Evolutionary conservation across 2,329 filamentous ascomycete genomes (phyloP).

Genomic region (Penicillium sp.): DNA sequence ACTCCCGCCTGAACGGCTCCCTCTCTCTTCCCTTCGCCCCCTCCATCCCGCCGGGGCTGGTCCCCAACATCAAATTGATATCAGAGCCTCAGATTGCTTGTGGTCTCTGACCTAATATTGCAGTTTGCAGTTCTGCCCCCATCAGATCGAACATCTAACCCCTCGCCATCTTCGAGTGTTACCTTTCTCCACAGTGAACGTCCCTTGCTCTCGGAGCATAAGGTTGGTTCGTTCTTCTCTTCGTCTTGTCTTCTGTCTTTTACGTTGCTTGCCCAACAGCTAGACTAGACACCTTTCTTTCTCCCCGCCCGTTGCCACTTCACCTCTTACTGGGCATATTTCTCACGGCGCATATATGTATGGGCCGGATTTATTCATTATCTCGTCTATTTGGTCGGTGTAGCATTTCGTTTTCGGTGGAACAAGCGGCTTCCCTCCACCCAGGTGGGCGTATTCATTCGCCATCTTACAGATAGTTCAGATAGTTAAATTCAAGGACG

Average conservation of each 20-base stretch:
- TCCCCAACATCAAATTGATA: constrained; percentile 21
- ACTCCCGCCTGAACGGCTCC: constrained; percentile 31
- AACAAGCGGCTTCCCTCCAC: background rate
- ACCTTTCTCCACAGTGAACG: constrained; percentile 13
- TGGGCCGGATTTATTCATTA: constrained; percentile 4
- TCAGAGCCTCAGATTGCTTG: constrained; percentile 1
- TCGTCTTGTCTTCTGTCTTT: constrained; percentile 11
- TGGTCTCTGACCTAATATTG: constrained; percentile 19
- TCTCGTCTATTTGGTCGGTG: constrained; percentile 8
- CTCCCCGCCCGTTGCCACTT: constrained; percentile 6
- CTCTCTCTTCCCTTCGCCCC: background rate
- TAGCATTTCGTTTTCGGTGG: constrained; percentile 10
- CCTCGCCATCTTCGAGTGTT: constrained; percentile 12
- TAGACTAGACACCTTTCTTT: constrained; percentile 6
- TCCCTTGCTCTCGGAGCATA: constrained; percentile 24
- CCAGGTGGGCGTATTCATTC: constrained; percentile 9
- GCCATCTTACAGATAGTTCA: constrained; percentile 17
- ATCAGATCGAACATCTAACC: constrained; percentile 2
- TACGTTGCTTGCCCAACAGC: constrained; percentile 12
- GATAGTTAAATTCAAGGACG: constrained; percentile 8
- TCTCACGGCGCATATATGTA: constrained; percentile 4
- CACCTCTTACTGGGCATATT: constrained; percentile 3
- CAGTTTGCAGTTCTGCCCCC: constrained; percentile 18
- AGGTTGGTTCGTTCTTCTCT: constrained; percentile 34
- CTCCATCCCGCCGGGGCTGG: constrained; percentile 27